Conservation (phyloP, 257 asterid species). For the Jacaranda copaia region DNA sequence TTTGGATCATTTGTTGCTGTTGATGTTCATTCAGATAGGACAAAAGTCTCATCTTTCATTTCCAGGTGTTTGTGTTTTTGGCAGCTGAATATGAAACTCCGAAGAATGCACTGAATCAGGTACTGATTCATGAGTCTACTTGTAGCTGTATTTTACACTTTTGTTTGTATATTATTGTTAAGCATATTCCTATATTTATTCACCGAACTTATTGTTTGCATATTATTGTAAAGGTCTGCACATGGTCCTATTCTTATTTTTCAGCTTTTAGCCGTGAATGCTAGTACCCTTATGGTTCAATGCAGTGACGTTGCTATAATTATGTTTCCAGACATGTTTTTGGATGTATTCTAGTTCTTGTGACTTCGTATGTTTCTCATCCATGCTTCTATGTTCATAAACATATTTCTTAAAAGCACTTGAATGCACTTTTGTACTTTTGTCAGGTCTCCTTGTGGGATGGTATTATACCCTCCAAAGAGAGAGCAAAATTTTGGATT, state of each 20-base stretch:
- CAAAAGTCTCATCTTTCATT: conserved; percentile 8
- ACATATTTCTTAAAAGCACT: conserved; percentile 18
- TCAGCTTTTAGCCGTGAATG: not conserved
- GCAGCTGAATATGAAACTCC: conserved; percentile 95
- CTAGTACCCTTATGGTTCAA: not conserved
- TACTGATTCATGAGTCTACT: conserved; percentile 31
- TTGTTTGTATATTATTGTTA: not conserved
- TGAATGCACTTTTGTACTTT: conserved; percentile 27
- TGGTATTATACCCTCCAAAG: conserved; percentile 72
- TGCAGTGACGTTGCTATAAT: not conserved
- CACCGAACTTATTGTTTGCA: not conserved
- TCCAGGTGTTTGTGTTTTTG: conserved; percentile 93
- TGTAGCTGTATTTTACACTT: not conserved
- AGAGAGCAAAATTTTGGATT: conserved; percentile 63
- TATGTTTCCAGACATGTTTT: not conserved
- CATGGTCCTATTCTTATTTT: not conserved
- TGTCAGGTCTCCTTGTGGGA: conserved; percentile 81
- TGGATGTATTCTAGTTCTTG: not conserved
- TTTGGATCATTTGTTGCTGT: conserved; percentile 11
- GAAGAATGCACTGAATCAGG: conserved; percentile 89
- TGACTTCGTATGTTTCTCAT: not conserved
- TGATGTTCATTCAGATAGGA: conserved; percentile 23
- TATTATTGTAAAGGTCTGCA: not conserved
- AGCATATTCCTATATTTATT: too few species aligned
- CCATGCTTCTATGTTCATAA: not conserved